Conservation (phyloP, 192 early-diverging fungal genomes). For the Rhizoclosmatium globosum region DNA sequence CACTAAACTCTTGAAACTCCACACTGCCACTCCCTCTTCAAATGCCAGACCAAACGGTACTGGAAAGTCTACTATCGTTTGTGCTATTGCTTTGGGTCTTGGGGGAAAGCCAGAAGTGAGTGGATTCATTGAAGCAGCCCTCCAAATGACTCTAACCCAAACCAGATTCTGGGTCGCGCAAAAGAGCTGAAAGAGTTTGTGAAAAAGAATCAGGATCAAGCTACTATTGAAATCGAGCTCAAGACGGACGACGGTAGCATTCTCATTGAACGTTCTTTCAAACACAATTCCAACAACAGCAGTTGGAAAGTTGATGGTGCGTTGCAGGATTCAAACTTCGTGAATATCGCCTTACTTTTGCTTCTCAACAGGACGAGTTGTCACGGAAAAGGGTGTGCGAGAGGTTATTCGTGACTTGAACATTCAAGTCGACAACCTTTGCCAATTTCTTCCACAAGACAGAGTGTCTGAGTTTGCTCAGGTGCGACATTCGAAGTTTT, state of each 20-base stretch:
- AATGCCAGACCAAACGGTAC: slow-evolving; percentile 82
- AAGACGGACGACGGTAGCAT: slow-evolving; percentile 51
- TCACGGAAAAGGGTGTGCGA: slow-evolving; percentile 71
- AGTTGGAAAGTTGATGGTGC: slow-evolving; percentile 88
- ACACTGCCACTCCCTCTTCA: not conserved
- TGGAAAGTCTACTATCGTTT: slow-evolving; percentile 95
- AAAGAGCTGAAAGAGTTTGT: slow-evolving; percentile 93
- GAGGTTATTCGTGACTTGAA: slow-evolving; percentile 68
- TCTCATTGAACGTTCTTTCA: slow-evolving; percentile 43
- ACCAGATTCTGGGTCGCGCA: slow-evolving; percentile 81
- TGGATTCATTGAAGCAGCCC: not conserved
- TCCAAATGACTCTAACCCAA: not conserved
- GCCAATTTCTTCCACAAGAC: slow-evolving; percentile 98
- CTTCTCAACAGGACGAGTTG: slow-evolving; percentile 53
- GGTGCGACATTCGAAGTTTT: slow-evolving; percentile 39
- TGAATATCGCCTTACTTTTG: slow-evolving; percentile 6
- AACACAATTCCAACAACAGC: slow-evolving; percentile 70
- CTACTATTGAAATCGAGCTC: slow-evolving; percentile 87
- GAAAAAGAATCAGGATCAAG: slow-evolving; percentile 83
- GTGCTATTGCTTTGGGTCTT: slow-evolving; percentile 94
- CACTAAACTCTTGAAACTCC: not conserved
- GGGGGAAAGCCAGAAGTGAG: slow-evolving; percentile 73
- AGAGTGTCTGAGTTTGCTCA: slow-evolving; percentile 91
- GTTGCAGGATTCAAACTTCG: not conserved
- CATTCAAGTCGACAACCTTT: slow-evolving; percentile 96